A percentile compares a stretch with the other conserved stretches of the same genome.
phyloP scores from a whole-genome alignment of 2,329 filamentous ascomycete genomes.

The Dothistroma septosporum region DNA sequence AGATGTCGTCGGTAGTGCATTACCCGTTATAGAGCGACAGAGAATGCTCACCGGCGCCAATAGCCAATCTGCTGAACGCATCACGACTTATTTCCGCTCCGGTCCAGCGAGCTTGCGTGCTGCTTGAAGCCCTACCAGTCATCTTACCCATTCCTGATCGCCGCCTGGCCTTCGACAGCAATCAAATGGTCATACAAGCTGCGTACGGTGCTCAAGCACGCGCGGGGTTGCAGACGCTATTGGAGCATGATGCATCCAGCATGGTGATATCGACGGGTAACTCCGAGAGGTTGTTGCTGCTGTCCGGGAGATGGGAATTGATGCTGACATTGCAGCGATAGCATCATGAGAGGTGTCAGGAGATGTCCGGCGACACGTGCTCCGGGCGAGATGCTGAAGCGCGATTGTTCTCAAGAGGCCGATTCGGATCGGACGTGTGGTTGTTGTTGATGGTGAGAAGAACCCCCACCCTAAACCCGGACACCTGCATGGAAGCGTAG shows the following conservation, averaged over 20 bases:
- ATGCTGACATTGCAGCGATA: not conserved
- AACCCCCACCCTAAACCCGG: not conserved
- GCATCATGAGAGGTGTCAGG: not conserved
- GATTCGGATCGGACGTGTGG: not conserved
- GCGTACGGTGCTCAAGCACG: not conserved
- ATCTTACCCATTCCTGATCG: not conserved
- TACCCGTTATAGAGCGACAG: not conserved
- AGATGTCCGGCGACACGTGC: not conserved
- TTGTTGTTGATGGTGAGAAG: not conserved
- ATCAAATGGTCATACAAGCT: not conserved
- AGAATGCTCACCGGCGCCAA: not conserved
- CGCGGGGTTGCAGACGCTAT: not conserved
- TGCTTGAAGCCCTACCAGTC: not conserved
- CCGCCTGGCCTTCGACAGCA: not conserved
- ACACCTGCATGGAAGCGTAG: not conserved
- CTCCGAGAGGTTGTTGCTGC: not conserved
- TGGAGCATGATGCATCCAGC: not conserved
- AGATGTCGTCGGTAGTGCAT: no score
- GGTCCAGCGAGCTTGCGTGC: not conserved
- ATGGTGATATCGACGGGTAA: not conserved
- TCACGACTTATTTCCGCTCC: not conserved
- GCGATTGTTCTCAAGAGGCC: not conserved
- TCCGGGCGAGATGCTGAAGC: not conserved
- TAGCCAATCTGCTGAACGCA: not conserved
- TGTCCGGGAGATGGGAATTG: not conserved